These are phyloP conservation scores for Penicillium alfredii DNA, from an alignment of 495 filamentous ascomycete species.

Conservation along the genomic window DNA sequence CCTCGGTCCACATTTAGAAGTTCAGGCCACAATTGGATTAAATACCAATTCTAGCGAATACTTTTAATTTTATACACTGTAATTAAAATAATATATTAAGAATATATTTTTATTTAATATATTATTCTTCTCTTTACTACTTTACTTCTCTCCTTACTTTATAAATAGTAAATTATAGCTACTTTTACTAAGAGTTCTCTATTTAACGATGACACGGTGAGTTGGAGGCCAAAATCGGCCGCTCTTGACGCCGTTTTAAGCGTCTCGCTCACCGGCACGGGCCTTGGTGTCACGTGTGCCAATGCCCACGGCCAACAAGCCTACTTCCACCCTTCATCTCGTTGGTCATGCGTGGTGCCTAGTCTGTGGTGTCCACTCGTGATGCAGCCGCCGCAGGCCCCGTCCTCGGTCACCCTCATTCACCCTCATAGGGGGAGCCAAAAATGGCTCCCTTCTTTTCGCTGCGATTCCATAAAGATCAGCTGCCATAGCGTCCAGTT, in stretches of 20 bases:
- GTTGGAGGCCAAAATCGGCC: slow-evolving; percentile 16
- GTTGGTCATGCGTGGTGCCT: slow-evolving; percentile 15
- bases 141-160: no score
- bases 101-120: no score
- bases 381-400: slow-evolving; percentile 5
- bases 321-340: slow-evolving; percentile 8
- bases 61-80: no score
- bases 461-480: not conserved
- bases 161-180: no score
- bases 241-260: slow-evolving; percentile 14
- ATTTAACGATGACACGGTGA: slow-evolving; percentile 16
- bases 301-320: slow-evolving; percentile 7
- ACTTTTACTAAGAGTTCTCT: no score
- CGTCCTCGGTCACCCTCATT: slow-evolving; percentile 2
- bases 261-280: slow-evolving; percentile 10
- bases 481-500: not conserved
- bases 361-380: slow-evolving; percentile 7
- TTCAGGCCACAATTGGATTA: no score
- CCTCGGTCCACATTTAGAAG: no score
- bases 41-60: no score
- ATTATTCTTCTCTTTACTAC: no score
- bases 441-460: not conserved
- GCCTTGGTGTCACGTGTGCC: slow-evolving; percentile 15
- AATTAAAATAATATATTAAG: no score
- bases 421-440: slow-evolving; percentile 7